Base-by-base conservation (phyloP, 2,329 filamentous ascomycete species). In the Pyricularia sp. region DNA sequence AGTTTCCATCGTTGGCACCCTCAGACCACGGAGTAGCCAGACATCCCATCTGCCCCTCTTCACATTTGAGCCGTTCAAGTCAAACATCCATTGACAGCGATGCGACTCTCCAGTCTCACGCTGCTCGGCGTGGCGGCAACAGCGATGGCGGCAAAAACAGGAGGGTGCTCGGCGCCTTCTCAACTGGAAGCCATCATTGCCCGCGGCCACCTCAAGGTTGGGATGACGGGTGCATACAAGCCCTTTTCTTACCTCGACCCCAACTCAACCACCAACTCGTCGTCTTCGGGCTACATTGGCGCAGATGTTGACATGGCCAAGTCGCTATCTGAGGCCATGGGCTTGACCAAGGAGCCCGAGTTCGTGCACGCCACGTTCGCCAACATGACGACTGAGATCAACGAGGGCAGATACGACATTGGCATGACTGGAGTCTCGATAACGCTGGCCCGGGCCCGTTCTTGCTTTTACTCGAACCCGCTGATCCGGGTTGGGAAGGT, bases 361-460 rank as follows among this genome's bases (percentile, higher is more conserved):
- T 62, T 62, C 24, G 61, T 62, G 10, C 35, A 26, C 33, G 61
- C 61, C 33, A 44, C 61, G 2, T 62, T 62, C 13, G 61, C 61
- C 33, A 62, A 62, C 61, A 40, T 62, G 61, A 62, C 61, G 22
- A 44, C 61, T 24, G 61, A 53, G 22, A 44, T 62, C n/a, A 40
- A 44, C 35, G 33, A 40, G 35, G 61, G 61, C 13, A 33, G 16
- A 24, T 62, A 62, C 61, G 61, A 62, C 61, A 40, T 62, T 26
- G 61, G 35, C 35, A 62, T 62, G 61, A 53, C 61, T 24, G 61
- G 61, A 13, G 61, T 62, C n/a, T 62, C 61, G 5, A 62, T 62
- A 22, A 62, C 61, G 61, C 35, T 28, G 33, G 31, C 10, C 5
- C 61, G 61, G 31, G 22, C 35, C 12, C 61, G 40, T 10, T 62